Conservation (phyloP, 2,329 filamentous ascomycete genomes). For the Neonectria magnoliae region DNA sequence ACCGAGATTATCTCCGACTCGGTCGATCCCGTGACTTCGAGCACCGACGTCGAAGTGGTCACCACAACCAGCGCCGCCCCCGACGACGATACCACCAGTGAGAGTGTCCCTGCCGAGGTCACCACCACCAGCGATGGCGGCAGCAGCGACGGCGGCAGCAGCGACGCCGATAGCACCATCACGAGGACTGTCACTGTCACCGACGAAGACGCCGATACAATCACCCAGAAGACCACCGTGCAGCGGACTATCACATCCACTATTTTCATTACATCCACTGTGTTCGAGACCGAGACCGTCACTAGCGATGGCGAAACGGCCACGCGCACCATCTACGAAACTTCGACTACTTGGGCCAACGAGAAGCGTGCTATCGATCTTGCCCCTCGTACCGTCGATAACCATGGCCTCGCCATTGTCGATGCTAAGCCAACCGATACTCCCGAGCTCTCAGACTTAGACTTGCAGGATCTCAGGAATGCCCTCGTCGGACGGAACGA, state of each 20-base stretch:
- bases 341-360: slow-evolving; percentile 47
- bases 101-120: background rate
- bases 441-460: slow-evolving; percentile 26
- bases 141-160: slow-evolving; percentile 7
- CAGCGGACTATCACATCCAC: slow-evolving; percentile 45
- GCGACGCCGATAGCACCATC: slow-evolving; percentile 42
- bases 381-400: slow-evolving; percentile 41
- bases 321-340: slow-evolving; percentile 49
- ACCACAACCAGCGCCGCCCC: slow-evolving; percentile 11
- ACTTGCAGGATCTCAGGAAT: slow-evolving; percentile 28
- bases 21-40: background rate
- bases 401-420: slow-evolving; percentile 19
- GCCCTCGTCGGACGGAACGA: slow-evolving; percentile 30
- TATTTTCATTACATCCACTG: slow-evolving; percentile 48
- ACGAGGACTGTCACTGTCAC: slow-evolving; percentile 46
- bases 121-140: slow-evolving; percentile 7
- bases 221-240: slow-evolving; percentile 45
- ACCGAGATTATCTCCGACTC: slow-evolving; percentile 11
- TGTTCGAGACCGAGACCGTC: slow-evolving; percentile 49
- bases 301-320: slow-evolving; percentile 49
- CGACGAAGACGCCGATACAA: slow-evolving; percentile 39
- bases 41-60: slow-evolving; percentile 20
- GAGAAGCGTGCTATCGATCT: slow-evolving; percentile 46
- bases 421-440: slow-evolving; percentile 33
- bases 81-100: slow-evolving; percentile 7